Evolutionary conservation across 371 early-diverging fungal species (phyloP).

Genomic region (Neoconidiobolus thromboides): DNA sequence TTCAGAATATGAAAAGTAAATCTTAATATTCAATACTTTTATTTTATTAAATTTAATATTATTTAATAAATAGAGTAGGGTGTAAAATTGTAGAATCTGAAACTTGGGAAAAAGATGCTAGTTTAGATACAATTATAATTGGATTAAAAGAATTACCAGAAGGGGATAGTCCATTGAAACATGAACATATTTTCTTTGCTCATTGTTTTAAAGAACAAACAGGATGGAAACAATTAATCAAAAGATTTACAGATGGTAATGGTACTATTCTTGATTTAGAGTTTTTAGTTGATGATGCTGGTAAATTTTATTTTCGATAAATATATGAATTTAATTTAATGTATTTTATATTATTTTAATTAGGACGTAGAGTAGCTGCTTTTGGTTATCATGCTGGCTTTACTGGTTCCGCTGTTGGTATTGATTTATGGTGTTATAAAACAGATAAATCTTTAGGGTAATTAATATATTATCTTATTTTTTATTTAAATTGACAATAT

Average conservation of each 20-base stretch:
- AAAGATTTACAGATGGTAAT: constrained; percentile 65
- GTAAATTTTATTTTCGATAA: constrained; percentile 13
- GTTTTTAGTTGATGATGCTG: constrained; percentile 65
- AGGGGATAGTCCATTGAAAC: constrained; percentile 67
- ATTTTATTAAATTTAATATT: background rate
- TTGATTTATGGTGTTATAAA: constrained; percentile 85
- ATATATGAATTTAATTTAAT: background rate
- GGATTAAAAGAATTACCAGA: constrained; percentile 96
- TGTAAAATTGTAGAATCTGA: constrained; percentile 58
- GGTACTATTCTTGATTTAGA: constrained; percentile 86
- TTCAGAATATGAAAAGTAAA: constrained; percentile 64
- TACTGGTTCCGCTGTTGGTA: constrained; percentile 80
- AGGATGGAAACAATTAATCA: constrained; percentile 80
- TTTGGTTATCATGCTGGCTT: constrained; percentile 95
- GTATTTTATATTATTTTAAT: background rate
- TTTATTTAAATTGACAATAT: constrained; percentile 14
- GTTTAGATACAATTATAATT: constrained; percentile 70
- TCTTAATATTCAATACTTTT: background rate
- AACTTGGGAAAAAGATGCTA: constrained; percentile 72
- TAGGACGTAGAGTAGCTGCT: constrained; percentile 84
- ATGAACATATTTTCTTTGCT: constrained; percentile 92
- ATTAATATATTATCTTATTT: background rate
- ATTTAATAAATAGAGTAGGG: constrained; percentile 32
- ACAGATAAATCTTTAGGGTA: constrained; percentile 8
- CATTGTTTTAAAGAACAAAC: constrained; percentile 92